These are phyloP conservation scores for Leishmania turanica DNA, from an alignment of 208 protist species.

Conservation along the genomic window DNA sequence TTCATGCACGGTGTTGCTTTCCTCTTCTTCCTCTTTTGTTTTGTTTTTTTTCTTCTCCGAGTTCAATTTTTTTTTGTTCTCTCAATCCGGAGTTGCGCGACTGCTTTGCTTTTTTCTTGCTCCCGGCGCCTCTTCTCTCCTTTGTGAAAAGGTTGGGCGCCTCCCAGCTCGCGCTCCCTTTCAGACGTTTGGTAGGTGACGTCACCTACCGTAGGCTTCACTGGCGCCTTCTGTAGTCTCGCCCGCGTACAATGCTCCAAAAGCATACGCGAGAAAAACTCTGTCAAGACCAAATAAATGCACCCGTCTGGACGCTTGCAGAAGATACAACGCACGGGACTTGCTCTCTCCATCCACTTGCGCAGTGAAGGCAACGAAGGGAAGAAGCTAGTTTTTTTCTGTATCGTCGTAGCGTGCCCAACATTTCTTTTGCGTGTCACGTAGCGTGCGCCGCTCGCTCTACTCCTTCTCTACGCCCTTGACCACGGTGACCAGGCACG, in stretches of 20 bases:
- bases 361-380: not conserved
- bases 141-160: not conserved
- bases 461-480: not conserved
- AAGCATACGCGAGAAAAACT: not conserved
- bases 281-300: not conserved
- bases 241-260: not conserved
- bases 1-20: not conserved
- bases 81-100: not conserved
- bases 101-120: not conserved
- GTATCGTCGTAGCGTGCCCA: not conserved
- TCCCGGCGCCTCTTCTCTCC: not conserved
- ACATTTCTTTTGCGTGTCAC: not conserved
- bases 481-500: not conserved
- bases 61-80: not conserved
- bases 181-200: not conserved
- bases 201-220: not conserved
- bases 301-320: not conserved
- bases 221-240: not conserved
- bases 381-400: not conserved
- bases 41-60: constrained; percentile 2
- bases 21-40: not conserved
- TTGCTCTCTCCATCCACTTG: not conserved
- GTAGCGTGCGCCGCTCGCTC: not conserved
- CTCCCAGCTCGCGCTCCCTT: not conserved
- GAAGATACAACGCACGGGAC: not conserved